These are phyloP conservation scores for Colletotrichum sidae DNA, from an alignment of 2,329 filamentous ascomycete genomes.

Conservation along the genomic window DNA sequence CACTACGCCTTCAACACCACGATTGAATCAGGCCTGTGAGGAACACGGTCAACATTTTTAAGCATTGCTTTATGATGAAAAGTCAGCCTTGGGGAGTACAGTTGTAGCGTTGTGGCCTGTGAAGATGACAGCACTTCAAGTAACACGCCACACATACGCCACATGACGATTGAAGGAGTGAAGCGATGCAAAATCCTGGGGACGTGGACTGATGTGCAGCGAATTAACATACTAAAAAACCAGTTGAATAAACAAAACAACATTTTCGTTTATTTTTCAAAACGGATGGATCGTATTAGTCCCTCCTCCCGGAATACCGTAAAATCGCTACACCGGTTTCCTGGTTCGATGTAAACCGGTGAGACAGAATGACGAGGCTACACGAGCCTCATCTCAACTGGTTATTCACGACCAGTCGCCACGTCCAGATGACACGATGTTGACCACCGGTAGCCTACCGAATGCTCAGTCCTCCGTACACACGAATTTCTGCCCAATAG, in stretches of 20 bases:
- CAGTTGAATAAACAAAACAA: too few species aligned
- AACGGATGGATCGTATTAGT: too few species aligned
- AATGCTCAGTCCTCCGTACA: background rate
- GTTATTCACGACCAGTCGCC: background rate
- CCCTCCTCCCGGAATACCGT: too few species aligned
- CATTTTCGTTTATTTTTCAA: too few species aligned
- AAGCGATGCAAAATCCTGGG: slow-evolving; percentile 6
- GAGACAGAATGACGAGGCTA: background rate
- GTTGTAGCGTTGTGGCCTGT: too few species aligned
- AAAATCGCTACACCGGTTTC: too few species aligned
- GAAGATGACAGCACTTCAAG: background rate
- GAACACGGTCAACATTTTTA: too few species aligned
- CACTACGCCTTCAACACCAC: too few species aligned
- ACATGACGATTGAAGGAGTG: background rate
- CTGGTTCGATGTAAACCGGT: background rate
- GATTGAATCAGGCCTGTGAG: too few species aligned
- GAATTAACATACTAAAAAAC: background rate
- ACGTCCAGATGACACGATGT: background rate
- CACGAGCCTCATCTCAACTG: slow-evolving; percentile 12
- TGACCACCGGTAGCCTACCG: background rate
- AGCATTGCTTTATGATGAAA: too few species aligned
- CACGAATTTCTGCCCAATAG: slow-evolving; percentile 4
- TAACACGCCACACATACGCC: slow-evolving; percentile 5
- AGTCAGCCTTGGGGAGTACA: too few species aligned
- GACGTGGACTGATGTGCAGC: background rate